These are phyloP conservation scores for Trametes hirsuta DNA, from an alignment of 1,284 basidiomycete genomes.

Conservation along the genomic window DNA sequence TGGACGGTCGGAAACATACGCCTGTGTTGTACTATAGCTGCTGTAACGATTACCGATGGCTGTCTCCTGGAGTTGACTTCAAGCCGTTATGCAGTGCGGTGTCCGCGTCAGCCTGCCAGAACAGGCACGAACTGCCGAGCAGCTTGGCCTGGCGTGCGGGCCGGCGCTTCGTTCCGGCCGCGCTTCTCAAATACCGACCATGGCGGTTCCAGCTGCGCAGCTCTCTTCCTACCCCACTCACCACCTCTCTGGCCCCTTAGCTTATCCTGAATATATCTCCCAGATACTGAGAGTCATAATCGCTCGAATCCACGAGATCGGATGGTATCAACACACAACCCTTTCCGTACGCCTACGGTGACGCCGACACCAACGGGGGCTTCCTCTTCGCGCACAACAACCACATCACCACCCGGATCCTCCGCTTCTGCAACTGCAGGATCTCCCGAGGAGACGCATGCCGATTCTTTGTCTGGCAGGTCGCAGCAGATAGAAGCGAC, in stretches of 20 bases:
- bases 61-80: no score
- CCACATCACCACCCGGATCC: background rate
- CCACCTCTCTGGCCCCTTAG: background rate
- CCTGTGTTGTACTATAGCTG: no score
- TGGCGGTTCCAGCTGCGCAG: background rate
- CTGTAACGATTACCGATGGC: no score
- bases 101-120: no score
- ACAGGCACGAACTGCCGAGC: background rate
- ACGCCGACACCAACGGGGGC: slow-evolving; percentile 31
- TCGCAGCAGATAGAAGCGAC: slow-evolving; percentile 1
- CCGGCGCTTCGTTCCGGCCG: background rate
- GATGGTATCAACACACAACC: slow-evolving; percentile 32
- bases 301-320: background rate
- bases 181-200: background rate
- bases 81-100: no score
- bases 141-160: background rate
- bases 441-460: no score
- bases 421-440: background rate
- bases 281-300: background rate
- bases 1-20: no score
- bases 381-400: background rate
- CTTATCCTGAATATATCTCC: background rate
- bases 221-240: background rate
- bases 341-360: slow-evolving; percentile 34
- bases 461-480: background rate